These are phyloP conservation scores for Penicillium cataractarum DNA, from an alignment of 495 filamentous ascomycete species.

Conservation along the genomic window DNA sequence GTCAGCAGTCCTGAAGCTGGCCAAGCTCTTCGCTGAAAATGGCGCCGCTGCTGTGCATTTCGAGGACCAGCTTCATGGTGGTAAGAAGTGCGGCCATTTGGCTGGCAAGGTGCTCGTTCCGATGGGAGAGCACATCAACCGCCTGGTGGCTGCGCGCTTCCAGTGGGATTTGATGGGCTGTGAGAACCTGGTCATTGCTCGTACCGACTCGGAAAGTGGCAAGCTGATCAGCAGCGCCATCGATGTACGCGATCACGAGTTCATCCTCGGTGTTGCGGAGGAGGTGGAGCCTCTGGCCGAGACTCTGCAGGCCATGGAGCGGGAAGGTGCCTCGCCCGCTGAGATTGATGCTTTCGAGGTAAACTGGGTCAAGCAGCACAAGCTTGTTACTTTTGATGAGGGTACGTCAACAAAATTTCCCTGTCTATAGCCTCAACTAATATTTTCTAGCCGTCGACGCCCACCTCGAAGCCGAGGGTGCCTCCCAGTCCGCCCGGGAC, in stretches of 20 bases:
- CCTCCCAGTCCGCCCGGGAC: constrained; percentile 61
- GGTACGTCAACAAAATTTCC: constrained; percentile 40
- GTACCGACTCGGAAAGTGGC: constrained; percentile 93
- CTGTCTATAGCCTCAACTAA: constrained; percentile 20
- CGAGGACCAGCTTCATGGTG: constrained; percentile 95
- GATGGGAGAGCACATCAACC: constrained; percentile 93
- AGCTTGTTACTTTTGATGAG: constrained; percentile 90
- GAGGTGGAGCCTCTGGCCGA: constrained; percentile 79
- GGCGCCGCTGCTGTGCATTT: constrained; percentile 96
- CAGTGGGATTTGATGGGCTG: constrained; percentile 98
- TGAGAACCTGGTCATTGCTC: constrained; percentile 91
- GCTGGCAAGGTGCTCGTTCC: constrained; percentile 97
- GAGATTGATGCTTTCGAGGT: constrained; percentile 88
- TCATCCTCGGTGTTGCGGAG: constrained; percentile 83
- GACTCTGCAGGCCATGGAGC: constrained; percentile 87
- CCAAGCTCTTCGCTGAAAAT: constrained; percentile 98
- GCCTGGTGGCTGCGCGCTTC: constrained; percentile 86
- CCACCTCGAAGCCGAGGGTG: constrained; percentile 68
- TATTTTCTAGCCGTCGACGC: constrained; percentile 62
- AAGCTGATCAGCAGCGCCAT: constrained; percentile 87
- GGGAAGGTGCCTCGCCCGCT: constrained; percentile 68
- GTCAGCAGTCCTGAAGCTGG: constrained; percentile 90
- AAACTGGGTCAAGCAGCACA: constrained; percentile 86
- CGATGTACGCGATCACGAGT: constrained; percentile 93
- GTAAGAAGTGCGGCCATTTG: constrained; percentile 97